phyloP scores from a whole-genome alignment of 129 eudicot species.

The Lactuca saligna region DNA sequence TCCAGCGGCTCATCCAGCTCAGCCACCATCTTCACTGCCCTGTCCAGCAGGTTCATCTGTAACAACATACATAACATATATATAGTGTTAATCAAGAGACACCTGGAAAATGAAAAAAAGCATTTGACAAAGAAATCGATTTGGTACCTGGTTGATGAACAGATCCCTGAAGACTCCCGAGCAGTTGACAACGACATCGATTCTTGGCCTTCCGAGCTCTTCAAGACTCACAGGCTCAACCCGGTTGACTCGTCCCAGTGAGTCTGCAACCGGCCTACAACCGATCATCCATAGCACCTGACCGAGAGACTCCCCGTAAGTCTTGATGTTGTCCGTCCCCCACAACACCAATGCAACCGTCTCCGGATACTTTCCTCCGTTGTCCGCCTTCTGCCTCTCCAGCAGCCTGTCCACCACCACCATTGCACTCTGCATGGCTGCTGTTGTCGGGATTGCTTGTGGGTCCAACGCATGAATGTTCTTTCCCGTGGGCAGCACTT shows the following conservation, averaged over 20 bases:
- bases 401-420: conserved; percentile 91
- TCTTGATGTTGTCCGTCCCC: conserved; percentile 99
- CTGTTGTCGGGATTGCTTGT: conserved; percentile 94
- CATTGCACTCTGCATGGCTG: conserved; percentile 96
- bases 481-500: conserved; percentile 95
- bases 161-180: conserved; percentile 99
- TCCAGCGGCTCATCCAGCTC: conserved; percentile 95
- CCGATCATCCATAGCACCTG: conserved; percentile 99
- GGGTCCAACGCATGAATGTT: conserved; percentile 98
- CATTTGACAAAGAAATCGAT: not conserved
- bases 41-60: conserved; percentile 96
- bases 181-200: conserved; percentile 98
- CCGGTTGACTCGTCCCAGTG: conserved; percentile 84
- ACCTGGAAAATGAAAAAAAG: not conserved
- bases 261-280: conserved; percentile 80
- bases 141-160: conserved; percentile 90
- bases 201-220: conserved; percentile 98
- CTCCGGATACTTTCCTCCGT: conserved; percentile 95
- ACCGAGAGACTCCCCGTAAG: conserved; percentile 96
- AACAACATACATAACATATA: too few species aligned
- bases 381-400: conserved; percentile 94
- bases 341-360: conserved; percentile 96
- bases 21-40: conserved; percentile 98
- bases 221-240: conserved; percentile 91
- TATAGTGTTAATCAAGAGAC: too few species aligned